Evolutionary conservation across 148 eudicot genomes (phyloP).

Genomic region (Camellia japonica): DNA sequence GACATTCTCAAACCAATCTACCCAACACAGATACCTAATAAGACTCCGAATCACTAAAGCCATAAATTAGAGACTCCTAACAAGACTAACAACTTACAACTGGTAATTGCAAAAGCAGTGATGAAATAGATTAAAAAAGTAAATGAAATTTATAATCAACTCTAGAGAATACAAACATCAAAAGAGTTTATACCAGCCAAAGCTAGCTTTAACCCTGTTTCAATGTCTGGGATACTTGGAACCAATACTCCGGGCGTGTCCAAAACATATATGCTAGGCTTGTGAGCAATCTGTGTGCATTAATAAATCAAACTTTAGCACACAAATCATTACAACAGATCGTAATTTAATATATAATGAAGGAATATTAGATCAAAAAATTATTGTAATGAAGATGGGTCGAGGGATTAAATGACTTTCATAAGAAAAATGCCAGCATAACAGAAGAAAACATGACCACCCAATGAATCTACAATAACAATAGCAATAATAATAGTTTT

Average conservation of each 20-base stretch:
- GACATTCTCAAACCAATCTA: too few species aligned
- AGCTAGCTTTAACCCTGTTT: slow-evolving; percentile 91
- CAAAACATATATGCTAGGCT: slow-evolving; percentile 93
- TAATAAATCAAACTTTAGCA: slow-evolving; percentile 9
- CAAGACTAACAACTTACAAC: too few species aligned
- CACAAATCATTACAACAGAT: neutral
- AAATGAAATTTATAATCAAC: neutral
- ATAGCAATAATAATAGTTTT: neutral
- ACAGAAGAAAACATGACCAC: neutral
- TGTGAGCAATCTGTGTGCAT: slow-evolving; percentile 74
- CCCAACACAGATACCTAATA: too few species aligned
- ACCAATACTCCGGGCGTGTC: slow-evolving; percentile 97
- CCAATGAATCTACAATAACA: neutral
- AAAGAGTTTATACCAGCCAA: slow-evolving; percentile 55
- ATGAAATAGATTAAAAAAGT: neutral
- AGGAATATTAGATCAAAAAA: neutral
- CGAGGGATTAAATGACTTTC: neutral
- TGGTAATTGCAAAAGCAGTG: neutral
- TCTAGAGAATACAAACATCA: neutral
- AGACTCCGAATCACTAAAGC: too few species aligned
- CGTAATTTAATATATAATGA: neutral
- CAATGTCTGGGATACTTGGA: slow-evolving; percentile 87
- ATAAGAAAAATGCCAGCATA: neutral
- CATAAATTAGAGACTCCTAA: too few species aligned
- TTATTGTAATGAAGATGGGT: neutral